A percentile compares a stretch with the other conserved stretches of the same genome.
phyloP scores from a whole-genome alignment of 179 eudicot species.

The Spergularia azorica region DNA sequence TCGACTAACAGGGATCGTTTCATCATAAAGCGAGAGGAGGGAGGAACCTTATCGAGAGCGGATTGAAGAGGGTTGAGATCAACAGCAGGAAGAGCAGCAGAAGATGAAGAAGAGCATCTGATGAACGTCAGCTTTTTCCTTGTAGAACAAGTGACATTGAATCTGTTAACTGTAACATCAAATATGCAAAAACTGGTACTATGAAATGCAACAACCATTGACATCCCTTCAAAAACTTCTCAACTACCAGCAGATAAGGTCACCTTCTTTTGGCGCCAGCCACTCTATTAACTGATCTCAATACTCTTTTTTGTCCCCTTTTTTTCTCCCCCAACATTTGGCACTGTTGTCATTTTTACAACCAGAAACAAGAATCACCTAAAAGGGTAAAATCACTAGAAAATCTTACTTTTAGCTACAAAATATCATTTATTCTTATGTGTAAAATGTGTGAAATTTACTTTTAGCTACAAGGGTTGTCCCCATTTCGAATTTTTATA shows the following conservation, averaged over 20 bases:
- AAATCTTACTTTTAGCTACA: too few relatives aligned
- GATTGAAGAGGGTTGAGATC: constrained; percentile 65
- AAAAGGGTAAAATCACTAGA: background rate
- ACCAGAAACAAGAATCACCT: constrained; percentile 2
- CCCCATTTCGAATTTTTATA: too few relatives aligned
- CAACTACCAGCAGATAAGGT: constrained; percentile 22
- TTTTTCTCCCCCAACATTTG: background rate
- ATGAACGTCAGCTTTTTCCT: constrained; percentile 21
- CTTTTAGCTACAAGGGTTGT: too few relatives aligned
- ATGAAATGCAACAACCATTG: constrained; percentile 32
- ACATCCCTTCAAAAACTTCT: constrained; percentile 22
- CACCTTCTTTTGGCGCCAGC: background rate
- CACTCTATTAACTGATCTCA: constrained; percentile 9
- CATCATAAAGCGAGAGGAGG: constrained; percentile 11
- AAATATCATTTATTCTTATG: too few relatives aligned
- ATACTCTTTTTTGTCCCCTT: background rate
- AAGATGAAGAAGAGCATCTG: constrained; percentile 43
- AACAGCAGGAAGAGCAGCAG: constrained; percentile 63
- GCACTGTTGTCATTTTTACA: background rate
- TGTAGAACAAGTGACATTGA: constrained; percentile 13
- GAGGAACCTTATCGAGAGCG: constrained; percentile 64
- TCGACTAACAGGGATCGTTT: background rate
- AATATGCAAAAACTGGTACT: constrained; percentile 2
- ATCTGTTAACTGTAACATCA: constrained; percentile 14
- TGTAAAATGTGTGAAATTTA: too few relatives aligned